These are phyloP conservation scores for Mollisiaceae sp. DNA, from an alignment of 2,329 filamentous ascomycete genomes.

Conservation along the genomic window DNA sequence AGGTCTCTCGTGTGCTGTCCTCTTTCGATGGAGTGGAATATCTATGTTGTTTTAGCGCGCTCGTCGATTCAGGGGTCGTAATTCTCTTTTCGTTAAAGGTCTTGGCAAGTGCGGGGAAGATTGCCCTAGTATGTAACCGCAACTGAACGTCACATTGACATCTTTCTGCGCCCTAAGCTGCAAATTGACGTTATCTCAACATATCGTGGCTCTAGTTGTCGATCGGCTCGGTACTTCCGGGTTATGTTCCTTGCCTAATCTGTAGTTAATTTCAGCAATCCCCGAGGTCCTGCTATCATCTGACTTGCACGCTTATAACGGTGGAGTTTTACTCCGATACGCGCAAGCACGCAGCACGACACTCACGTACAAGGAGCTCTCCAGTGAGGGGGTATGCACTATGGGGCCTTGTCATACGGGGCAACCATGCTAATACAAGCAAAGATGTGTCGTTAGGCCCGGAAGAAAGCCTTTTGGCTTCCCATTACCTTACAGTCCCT, in stretches of 20 bases:
- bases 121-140: neutral
- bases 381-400: neutral
- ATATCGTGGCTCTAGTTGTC: neutral
- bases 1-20: no score
- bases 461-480: neutral
- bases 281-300: neutral
- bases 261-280: neutral
- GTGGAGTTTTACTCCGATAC: neutral
- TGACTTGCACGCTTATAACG: neutral
- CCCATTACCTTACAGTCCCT: neutral
- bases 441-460: neutral
- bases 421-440: neutral
- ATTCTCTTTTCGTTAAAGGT: neutral
- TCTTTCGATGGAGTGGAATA: neutral
- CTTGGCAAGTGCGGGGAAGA: slow-evolving; percentile 6
- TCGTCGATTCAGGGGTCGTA: neutral
- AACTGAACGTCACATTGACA: neutral
- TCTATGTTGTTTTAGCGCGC: no score
- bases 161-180: neutral
- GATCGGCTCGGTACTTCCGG: neutral
- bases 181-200: neutral
- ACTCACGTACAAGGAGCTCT: neutral
- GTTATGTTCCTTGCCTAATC: neutral
- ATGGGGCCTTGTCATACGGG: neutral
- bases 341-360: neutral